Percentiles rank a stretch among this genome's conserved stretches.
phyloP scores from a whole-genome alignment of 1,284 basidiomycete genomes.

The Ganoderma lucidum region DNA sequence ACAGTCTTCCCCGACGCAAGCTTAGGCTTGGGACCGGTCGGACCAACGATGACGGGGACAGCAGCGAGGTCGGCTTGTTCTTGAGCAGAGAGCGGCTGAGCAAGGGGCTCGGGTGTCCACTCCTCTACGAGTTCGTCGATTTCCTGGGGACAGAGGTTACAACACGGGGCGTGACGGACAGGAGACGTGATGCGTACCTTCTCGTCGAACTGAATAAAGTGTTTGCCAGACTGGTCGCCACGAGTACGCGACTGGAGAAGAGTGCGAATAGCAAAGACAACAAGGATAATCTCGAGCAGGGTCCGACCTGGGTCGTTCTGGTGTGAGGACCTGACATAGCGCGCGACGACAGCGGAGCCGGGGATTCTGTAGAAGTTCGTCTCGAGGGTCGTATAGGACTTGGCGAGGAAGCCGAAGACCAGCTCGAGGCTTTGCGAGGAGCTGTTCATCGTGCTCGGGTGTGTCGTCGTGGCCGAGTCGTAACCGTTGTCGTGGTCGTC shows the following conservation, averaged over 20 bases:
- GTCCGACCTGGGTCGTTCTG: conserved; percentile 94
- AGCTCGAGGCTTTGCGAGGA: conserved; percentile 57
- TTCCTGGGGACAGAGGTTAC: conserved; percentile 66
- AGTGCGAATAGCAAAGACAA: conserved; percentile 91
- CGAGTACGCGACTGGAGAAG: conserved; percentile 90
- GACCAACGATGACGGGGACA: conserved; percentile 84
- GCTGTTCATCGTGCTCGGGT: conserved; percentile 46
- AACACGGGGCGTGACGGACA: background rate
- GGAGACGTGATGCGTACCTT: conserved; percentile 65
- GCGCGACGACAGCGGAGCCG: conserved; percentile 88
- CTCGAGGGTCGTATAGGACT: conserved; percentile 62
- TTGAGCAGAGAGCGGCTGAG: conserved; percentile 62
- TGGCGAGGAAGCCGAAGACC: conserved; percentile 65
- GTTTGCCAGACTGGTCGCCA: conserved; percentile 85
- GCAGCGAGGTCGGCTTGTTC: conserved; percentile 78
- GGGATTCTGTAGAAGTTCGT: conserved; percentile 79
- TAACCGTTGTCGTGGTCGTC: conserved; percentile 23
- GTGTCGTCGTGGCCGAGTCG: conserved; percentile 20
- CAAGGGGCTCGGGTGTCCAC: conserved; percentile 92
- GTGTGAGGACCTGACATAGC: conserved; percentile 92
- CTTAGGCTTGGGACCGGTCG: conserved; percentile 86
- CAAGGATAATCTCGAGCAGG: conserved; percentile 88
- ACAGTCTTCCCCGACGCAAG: conserved; percentile 83
- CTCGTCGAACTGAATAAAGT: conserved; percentile 91
- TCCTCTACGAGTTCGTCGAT: conserved; percentile 96